Evolutionary conservation across 805 yeast species (phyloP).

Genomic region (Geotrichum ghanense): DNA sequence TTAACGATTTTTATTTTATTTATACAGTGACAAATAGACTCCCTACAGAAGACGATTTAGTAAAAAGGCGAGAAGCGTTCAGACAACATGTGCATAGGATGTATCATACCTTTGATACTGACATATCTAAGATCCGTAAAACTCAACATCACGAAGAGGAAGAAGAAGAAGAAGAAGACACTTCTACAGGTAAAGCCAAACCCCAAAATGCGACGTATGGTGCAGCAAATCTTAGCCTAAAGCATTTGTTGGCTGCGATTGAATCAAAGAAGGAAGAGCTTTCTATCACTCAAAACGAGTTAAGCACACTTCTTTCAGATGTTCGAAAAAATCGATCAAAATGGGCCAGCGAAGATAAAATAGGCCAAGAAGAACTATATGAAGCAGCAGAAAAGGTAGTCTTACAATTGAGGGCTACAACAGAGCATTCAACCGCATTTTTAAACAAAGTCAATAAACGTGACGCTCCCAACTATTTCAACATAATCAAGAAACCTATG

Average conservation of each 20-base stretch:
- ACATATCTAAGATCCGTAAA: conserved; percentile 60
- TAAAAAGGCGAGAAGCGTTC: conserved; percentile 11
- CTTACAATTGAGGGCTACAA: conserved; percentile 74
- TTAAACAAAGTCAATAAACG: conserved; percentile 92
- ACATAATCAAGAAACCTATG: conserved; percentile 56
- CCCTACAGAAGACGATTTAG: conserved; percentile 9
- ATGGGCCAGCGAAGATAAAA: conserved; percentile 92
- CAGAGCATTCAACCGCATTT: conserved; percentile 95
- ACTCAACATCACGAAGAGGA: conserved; percentile 73
- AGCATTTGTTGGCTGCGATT: conserved; percentile 67
- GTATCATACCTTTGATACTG: conserved; percentile 59
- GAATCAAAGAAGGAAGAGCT: conserved; percentile 71
- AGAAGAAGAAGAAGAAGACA: conserved; percentile 38
- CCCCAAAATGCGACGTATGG: conserved; percentile 40
- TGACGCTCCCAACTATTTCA: conserved; percentile 95
- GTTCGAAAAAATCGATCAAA: conserved; percentile 91
- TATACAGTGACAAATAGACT: not conserved
- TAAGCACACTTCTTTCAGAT: conserved; percentile 76
- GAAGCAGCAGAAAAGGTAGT: conserved; percentile 97
- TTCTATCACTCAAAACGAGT: conserved; percentile 63
- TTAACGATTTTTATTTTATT: not conserved
- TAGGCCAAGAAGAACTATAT: conserved; percentile 95
- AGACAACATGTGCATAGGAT: conserved; percentile 38
- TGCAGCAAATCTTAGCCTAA: conserved; percentile 66
- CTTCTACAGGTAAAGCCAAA: conserved; percentile 15